Evolutionary conservation across 2,329 filamentous ascomycete species (phyloP).

Genomic region (Pezicula carpinea): DNA sequence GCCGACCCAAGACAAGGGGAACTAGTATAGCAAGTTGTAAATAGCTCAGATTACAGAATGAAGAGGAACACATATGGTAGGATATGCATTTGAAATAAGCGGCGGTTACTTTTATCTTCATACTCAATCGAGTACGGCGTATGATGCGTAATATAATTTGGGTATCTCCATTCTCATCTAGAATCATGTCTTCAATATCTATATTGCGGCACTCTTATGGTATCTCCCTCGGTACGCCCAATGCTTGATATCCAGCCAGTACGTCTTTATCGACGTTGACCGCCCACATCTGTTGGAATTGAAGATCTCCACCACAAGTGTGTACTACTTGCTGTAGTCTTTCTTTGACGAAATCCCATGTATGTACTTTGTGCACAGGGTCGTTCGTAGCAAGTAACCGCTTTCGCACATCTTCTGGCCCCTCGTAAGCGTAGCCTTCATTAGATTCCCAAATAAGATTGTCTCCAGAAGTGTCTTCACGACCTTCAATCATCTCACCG

Average conservation of each 20-base stretch:
- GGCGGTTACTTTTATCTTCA: too few relatives aligned
- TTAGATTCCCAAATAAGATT: slow-evolving; percentile 42
- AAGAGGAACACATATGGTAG: too few relatives aligned
- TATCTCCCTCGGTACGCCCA: slow-evolving; percentile 22
- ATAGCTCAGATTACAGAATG: too few relatives aligned
- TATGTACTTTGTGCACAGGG: slow-evolving; percentile 61
- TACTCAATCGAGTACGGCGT: too few relatives aligned
- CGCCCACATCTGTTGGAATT: slow-evolving; percentile 64
- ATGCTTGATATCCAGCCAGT: slow-evolving; percentile 54
- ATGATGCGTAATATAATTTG: too few relatives aligned
- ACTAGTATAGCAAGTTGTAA: too few relatives aligned
- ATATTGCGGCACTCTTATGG: neutral
- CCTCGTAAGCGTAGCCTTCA: slow-evolving; percentile 48
- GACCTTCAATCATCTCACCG: slow-evolving; percentile 58
- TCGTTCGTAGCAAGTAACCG: slow-evolving; percentile 53
- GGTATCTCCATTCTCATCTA: neutral
- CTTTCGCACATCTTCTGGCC: slow-evolving; percentile 48
- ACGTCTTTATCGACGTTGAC: slow-evolving; percentile 74
- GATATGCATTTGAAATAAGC: too few relatives aligned
- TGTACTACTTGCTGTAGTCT: slow-evolving; percentile 55
- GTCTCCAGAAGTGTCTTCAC: slow-evolving; percentile 43
- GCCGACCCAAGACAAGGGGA: too few relatives aligned
- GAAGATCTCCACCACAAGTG: slow-evolving; percentile 57
- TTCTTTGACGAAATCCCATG: slow-evolving; percentile 59
- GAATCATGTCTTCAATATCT: neutral